Percentiles rank a stretch among this genome's conserved stretches.
phyloP scores from a whole-genome alignment of 2,329 filamentous ascomycete genomes.

The Diaporthe ampelina region DNA sequence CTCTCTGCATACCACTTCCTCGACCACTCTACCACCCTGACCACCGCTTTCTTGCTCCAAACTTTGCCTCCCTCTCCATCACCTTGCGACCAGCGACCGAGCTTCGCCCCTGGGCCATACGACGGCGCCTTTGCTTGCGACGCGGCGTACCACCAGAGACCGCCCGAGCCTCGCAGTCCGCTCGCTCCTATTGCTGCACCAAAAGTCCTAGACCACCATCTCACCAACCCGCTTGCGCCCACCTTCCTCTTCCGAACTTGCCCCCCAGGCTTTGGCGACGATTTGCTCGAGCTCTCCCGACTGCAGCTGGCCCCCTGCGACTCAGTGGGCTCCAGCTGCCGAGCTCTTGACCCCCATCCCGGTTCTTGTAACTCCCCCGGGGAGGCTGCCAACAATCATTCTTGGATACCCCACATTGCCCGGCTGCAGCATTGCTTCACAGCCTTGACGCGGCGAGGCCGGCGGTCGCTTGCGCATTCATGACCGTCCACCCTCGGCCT shows the following conservation, averaged over 20 bases:
- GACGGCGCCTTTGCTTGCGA: constrained; percentile 33
- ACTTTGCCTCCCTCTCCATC: not conserved
- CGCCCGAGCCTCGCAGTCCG: constrained; percentile 25
- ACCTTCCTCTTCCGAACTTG: constrained; percentile 25
- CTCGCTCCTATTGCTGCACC: constrained; percentile 30
- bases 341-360: constrained; percentile 25
- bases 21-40: not conserved
- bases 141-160: constrained; percentile 31
- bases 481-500: constrained; percentile 48
- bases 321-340: constrained; percentile 14
- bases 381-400: constrained; percentile 29
- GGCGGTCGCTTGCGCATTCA: constrained; percentile 45
- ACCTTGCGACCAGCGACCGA: constrained; percentile 21
- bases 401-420: constrained; percentile 40
- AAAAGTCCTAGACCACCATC: constrained; percentile 35
- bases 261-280: constrained; percentile 26
- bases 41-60: not conserved
- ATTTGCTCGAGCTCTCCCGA: constrained; percentile 32
- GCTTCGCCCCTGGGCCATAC: not conserved
- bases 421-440: constrained; percentile 39
- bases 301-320: constrained; percentile 31
- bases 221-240: constrained; percentile 29
- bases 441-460: constrained; percentile 46
- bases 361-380: constrained; percentile 19
- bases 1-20: constrained; percentile 11